A percentile compares a stretch with the other conserved stretches of the same genome.
Conservation (phyloP, 257 asterid genomes). For the Primulina eburnea region DNA sequence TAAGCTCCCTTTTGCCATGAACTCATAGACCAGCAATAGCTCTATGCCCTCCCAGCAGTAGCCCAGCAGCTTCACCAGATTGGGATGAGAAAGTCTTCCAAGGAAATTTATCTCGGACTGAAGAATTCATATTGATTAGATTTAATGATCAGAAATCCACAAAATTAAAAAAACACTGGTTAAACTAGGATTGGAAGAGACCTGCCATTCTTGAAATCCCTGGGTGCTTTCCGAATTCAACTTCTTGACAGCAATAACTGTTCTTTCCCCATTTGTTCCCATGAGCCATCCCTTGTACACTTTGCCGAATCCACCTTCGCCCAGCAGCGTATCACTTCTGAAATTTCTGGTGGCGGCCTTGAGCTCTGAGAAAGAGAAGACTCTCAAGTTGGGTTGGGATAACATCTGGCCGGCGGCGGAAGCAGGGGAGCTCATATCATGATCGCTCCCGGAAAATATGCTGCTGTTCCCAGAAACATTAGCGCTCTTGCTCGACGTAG, state of each 20-base stretch:
- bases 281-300: constrained; percentile 85
- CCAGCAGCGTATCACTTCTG: constrained; percentile 66
- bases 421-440: constrained; percentile 22
- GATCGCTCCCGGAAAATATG: constrained; percentile 32
- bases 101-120: constrained; percentile 84
- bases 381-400: constrained; percentile 55
- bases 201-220: constrained; percentile 89
- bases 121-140: constrained; percentile 6
- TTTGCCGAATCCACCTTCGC: constrained; percentile 95
- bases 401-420: constrained; percentile 38
- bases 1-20: constrained; percentile 93
- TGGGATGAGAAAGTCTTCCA: constrained; percentile 76
- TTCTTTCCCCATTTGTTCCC: constrained; percentile 36
- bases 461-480: constrained; percentile 30
- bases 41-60: constrained; percentile 79
- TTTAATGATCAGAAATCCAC: not conserved
- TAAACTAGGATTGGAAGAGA: not conserved
- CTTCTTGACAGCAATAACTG: constrained; percentile 75
- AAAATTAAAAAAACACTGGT: too few relatives aligned
- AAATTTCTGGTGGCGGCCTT: constrained; percentile 68
- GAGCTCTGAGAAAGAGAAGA: constrained; percentile 59
- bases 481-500: constrained; percentile 23
- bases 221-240: constrained; percentile 66
- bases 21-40: constrained; percentile 79
- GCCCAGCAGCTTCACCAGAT: constrained; percentile 79